Conservation (phyloP, 306 rosid genomes). For the Malus sylvestris region DNA sequence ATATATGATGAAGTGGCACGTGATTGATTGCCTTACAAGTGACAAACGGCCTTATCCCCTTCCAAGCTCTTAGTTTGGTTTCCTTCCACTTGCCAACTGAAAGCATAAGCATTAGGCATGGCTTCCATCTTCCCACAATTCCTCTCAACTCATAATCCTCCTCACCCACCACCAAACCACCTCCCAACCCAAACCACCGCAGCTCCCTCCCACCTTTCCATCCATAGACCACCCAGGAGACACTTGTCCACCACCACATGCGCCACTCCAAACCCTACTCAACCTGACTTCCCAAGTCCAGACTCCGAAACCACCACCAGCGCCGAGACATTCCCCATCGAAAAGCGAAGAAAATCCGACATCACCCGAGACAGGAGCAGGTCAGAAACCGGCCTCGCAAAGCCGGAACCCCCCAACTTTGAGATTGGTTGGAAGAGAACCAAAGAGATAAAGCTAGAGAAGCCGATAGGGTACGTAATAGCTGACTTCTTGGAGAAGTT, state of each 20-base stretch:
- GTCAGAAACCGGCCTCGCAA: constrained; percentile 19
- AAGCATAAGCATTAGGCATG: constrained; percentile 26
- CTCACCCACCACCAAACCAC: constrained; percentile 16
- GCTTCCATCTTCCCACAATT: constrained; percentile 50
- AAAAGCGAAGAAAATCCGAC: constrained; percentile 72
- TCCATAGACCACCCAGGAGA: constrained; percentile 20
- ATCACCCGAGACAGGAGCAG: constrained; percentile 46
- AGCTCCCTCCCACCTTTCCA: constrained; percentile 18
- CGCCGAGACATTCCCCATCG: constrained; percentile 65
- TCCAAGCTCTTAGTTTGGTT: too few relatives aligned
- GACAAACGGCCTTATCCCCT: too few relatives aligned
- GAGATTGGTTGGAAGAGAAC: constrained; percentile 95
- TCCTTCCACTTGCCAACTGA: neutral
- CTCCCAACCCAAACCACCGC: constrained; percentile 17
- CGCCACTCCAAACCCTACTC: constrained; percentile 18
- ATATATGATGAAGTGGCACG: too few relatives aligned
- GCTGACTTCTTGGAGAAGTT: constrained; percentile 83
- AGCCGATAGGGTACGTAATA: constrained; percentile 68
- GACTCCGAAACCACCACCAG: constrained; percentile 41
- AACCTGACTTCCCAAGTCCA: constrained; percentile 41
- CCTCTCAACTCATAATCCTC: constrained; percentile 7
- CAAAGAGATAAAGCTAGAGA: constrained; percentile 58
- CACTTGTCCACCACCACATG: constrained; percentile 38
- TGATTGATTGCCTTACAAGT: too few relatives aligned
- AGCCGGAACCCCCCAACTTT: constrained; percentile 69